Base-by-base conservation (phyloP, 2,329 filamentous ascomycete species). In the Alternaria arborescens region DNA sequence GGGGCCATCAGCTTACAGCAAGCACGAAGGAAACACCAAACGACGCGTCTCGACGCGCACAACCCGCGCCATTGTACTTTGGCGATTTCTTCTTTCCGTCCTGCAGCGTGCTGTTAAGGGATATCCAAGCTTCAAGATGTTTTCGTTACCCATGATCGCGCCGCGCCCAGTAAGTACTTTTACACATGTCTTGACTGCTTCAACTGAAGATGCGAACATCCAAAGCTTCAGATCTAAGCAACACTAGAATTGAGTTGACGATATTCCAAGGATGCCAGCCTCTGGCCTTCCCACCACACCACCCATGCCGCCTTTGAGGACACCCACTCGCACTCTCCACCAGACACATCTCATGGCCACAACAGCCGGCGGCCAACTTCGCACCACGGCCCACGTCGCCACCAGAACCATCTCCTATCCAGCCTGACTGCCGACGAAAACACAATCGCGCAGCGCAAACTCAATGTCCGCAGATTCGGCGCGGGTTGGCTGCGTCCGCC, bases 401-500 rank as follows among this genome's bases (percentile, higher is more conserved):
- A 55, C 46, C 51, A 61, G 1, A 58, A 64, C 16, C 70, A 73
- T 46, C 68, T 86, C 2, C 87, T 97, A 4, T 86, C 90, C 10
- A 84, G 89, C 2, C 86, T 97, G 11, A 84, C 87, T 26, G 82
- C 87, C 42, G 94, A 97, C 75, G 95, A 98, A 80, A 86, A 88
- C 62, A 86, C 88, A 59, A 85, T 96, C 66, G 87, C 89, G 55
- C 86, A 90, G 8, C 92, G 94, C 47, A 93, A 94, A 72, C 81
- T 87, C 48, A 93, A 94, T 67, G 90, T 98, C 30, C 87, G 91
- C 48, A 91, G 93, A 72, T 97, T 96, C 75, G 95, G 95, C 61
- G 91, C 89, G 67, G 87, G 87, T 44, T 99, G 95, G 95, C 89
- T 99, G 57, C 91, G 91, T 60, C 95, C 95, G 0, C 93, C 93